Base-by-base conservation (phyloP, 345 rosid species). In the Citrus glauca region DNA sequence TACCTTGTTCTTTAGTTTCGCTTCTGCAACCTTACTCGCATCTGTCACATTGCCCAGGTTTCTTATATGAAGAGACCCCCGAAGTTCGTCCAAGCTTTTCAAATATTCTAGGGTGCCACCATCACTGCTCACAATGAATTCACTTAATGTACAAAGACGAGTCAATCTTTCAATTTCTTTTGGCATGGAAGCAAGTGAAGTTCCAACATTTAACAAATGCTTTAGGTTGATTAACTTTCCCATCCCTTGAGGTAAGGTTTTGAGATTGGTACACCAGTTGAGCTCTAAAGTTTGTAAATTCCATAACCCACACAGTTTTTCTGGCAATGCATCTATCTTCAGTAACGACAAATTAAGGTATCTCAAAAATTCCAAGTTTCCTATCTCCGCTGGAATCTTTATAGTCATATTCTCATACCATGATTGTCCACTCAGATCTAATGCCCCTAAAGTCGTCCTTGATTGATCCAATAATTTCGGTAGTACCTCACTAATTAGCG, bases 351-450 rank as follows among this genome's bases (percentile, higher is more conserved):
- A 28, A 35, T 78, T 32, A 6, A 78, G 81, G 30, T 71, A 63
- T 38, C 81, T 62, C 64, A 78, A 9, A 71, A 45, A 63, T 6
- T 62, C 17, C 76, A 70, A 45, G 16, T 40, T 68, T 56, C 61
- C 75, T 8, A 71, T 50, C 2, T 50, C 70, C 5, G 17, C 42
- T n/a, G 81, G 65, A 71, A 71, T 22, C 7, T 33, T 25, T 14
- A 30, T 8, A 50, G 48, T 5, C 5, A 61, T 2, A 9, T n/a
- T 27, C 16, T 42, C 50, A 3, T 1, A 17, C 60, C 25, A 7
- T 56, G 6, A 17, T 56, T 17, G 8, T 56, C 60, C 4, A 62
- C 64, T 71, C 71, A 71, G 24, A 61, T 62, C 20, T 40, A 78
- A 35, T 16, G 37, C 38, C 48, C 81, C 62, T 35, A 78, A 42